Base-by-base conservation (phyloP, 129 eudicot species). In the Lactuca saligna region DNA sequence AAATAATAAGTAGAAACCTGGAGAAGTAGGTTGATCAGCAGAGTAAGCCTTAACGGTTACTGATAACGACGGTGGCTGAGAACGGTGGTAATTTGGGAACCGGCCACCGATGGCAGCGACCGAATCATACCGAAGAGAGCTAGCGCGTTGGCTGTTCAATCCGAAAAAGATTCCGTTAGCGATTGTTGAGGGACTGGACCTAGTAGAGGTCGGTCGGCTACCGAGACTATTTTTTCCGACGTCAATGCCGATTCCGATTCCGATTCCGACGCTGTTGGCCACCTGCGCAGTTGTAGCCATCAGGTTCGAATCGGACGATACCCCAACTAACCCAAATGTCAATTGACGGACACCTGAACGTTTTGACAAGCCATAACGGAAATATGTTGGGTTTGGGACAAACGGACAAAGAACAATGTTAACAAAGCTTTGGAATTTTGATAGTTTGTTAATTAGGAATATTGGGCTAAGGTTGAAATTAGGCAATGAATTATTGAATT, bases 291-390 rank as follows among this genome's bases (percentile, higher is more conserved):
- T 73, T 48, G 82, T 44, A 11, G 88, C 86, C 88, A 82, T 83
- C 75, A 81, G 80, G 78, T 83, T 77, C 91, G 88, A 85, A 83
- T 82, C 81, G 78, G 78, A 86, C 87, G 66, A 81, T 72, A 74
- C 74, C 79, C 68, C 38, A 53, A n/a, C n/a, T 32, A 31, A 70
- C 75, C 57, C 64, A 73, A 54, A 73, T 53, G 54, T 37, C 41
- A 29, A 54, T 41, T 59, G 49, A 10, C 49, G 57, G 46, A 35
- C 65, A 57, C 51, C 9, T 46, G 51, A n/a, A 46, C 51, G 51
- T 46, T 11, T 46, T 46, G 15, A 12, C 51, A 46, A 46, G n/a
- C 51, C 51, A 46, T 3, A 46, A 46, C 15, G 51, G 15, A 46
- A 46, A 46, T 46, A 46, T 12, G 51, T 12, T 46, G 2, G 12